Evolutionary conservation across 2,329 filamentous ascomycete species (phyloP), one percentile per base, ranked within the genome.

Genomic region (Cercospora berteroae): DNA sequence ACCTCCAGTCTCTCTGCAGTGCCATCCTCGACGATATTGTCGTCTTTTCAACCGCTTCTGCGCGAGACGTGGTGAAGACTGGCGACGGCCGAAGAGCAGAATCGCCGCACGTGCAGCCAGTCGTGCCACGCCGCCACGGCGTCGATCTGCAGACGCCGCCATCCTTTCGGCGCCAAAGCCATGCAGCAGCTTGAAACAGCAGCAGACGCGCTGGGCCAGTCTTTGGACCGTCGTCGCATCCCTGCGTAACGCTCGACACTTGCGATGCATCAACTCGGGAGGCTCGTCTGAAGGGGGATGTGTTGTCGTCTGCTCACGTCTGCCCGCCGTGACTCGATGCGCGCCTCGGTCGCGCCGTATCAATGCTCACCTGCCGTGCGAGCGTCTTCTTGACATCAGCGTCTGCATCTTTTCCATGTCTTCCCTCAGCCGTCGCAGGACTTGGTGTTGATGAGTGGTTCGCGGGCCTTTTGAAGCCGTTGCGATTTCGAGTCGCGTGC

Each of bases 211-310:
- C 63, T 65, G 39, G 20, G 27, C 56, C 55, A 60, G 48, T 60
- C 39, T 60, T 62, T 63, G 62, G 48, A 25, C 66, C 62, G 62
- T 48, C 55, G 60, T 65, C 27, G n/a, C 48, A 64, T 58, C 61
- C 66, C 66, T 67, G 61, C 66, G 50, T 57, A 12, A 60, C 61
- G 60, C 61, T 67, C 60, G 65, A 59, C 60, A 64, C 36, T 50
- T 52, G n/a, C 60, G 55, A 64, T 55, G 57, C 61, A 60, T 36
- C 29, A 48, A 33, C n/a, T 16, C 23, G 50, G 29, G 23, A 57
- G 52, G 52, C 25, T 20, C 25, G 50, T 64, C 31, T 25, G 50
- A 39, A 56, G 33, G 8, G 20, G 50, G 50, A 48, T 57, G n/a
- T 29, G n/a, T 29, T 29, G 61, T 16, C 31, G 50, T 33, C 33